Base-by-base conservation (phyloP, 257 asterid genomes). In the Primulina eburnea region DNA sequence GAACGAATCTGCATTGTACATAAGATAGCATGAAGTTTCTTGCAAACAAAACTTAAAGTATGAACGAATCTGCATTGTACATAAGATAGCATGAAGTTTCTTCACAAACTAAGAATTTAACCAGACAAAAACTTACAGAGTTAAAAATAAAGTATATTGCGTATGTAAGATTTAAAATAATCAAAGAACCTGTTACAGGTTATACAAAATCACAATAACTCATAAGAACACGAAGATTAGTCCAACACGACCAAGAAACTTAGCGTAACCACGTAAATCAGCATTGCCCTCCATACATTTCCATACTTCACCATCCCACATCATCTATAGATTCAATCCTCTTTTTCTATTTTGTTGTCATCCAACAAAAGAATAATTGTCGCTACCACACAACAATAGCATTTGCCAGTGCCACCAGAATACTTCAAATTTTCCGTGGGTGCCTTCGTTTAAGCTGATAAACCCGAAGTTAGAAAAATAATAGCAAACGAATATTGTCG, bases 51-150 rank as follows among this genome's bases (percentile, higher is more conserved):
- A 47, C 96, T 80, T 59, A 86, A 62, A n/a, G 89, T 85, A 75
- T 81, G 88, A 80, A 62, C 71, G 24, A 64, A 81, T 78, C 96
- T 92, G 89, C 84, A 79, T 18, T 52, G 24, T 30, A 60, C 3
- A 35, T 43, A 62, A 62, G 28, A 64, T n/a, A 28, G 8, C 32
- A 65, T 17, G 30, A 57, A 56, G 34, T 21, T 55, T 34, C 29
- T 29, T 53, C 26, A 69, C 2, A 28, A n/a, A 12, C 37, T 6
- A 12, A 20, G 2, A 50, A 55, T 34, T 24, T 7, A 24, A 43
- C 47, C 11, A 18, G 10, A 4, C 0, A 16, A 55, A 5, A 69
- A n/a, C 35, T 58, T 10, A 20, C 24, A 29, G 21, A 14, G 16
- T 34, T 57, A 53, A 20, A 30, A 6, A 16, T 5, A 47, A 47